Evolutionary conservation across 768 basidiomycete genomes (phyloP), one percentile per base, ranked within the genome.

Genomic region (Phlebiopsis flavidoalba): DNA sequence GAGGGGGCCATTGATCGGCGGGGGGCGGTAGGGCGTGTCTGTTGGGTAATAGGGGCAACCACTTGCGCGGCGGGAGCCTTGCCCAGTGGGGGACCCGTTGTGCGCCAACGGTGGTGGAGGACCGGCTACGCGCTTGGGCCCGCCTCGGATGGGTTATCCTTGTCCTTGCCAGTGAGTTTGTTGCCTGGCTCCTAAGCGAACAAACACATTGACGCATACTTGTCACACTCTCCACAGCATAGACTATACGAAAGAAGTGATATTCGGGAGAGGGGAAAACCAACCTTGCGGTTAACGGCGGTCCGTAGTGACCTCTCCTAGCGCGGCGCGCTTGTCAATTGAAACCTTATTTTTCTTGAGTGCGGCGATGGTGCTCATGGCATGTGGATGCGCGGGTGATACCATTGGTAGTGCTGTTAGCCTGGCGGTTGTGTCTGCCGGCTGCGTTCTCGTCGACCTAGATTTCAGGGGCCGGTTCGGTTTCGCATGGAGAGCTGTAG

Each of bases 231-330:
- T 15, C 24, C 49, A 62, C 48, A 58, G 3, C 15, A 36, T n/a
- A 47, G 5, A 24, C n/a, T 49, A 53, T 54, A 49, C 22, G 14
- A 11, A 26, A n/a, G 10, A 14, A 21, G 14, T 37, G 26, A 15
- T 26, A 12, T 19, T 17, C 37, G 22, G 21, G 46, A 60, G 48
- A 63, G 26, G 35, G 53, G 40, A 36, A 12, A 53, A 52, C 58
- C 17, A 21, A 70, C 82, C 77, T 88, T 91, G 71, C 85, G 83
- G 73, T 91, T 91, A 55, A 91, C 83, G 59, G 87, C 86, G 62
- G 83, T 83, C n/a, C 54, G 83, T 86, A 49, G 89, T 89, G 64
- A 95, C 92, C 75, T 94, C 93, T 60, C 86, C 84, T 53, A 95
- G 80, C 45, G 86, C 91, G 35, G 87, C 80, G 65, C 93, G 83